Evolutionary conservation across 352 stramenopile species (phyloP).

Genomic region (Pythium angustatum): DNA sequence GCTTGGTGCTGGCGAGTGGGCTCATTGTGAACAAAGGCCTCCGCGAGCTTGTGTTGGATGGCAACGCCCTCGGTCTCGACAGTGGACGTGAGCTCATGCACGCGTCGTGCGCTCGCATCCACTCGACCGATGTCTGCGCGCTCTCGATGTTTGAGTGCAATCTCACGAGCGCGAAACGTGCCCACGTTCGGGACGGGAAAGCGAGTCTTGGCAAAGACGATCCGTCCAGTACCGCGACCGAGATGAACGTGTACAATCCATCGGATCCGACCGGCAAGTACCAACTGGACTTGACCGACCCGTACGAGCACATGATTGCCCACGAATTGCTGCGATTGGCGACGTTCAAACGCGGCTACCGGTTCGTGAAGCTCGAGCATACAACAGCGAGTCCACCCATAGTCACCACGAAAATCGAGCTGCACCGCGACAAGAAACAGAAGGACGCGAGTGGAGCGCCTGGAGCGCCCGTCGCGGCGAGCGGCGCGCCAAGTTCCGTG

Average conservation of each 20-base stretch:
- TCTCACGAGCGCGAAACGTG: conserved; percentile 28
- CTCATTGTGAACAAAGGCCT: conserved; percentile 52
- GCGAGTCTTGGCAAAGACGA: background rate
- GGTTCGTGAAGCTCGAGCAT: conserved; percentile 60
- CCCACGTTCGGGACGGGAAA: background rate
- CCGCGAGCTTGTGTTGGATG: conserved; percentile 51
- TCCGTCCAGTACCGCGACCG: background rate
- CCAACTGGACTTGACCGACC: conserved; percentile 55
- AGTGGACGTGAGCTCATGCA: conserved; percentile 60
- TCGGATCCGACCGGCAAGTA: conserved; percentile 59
- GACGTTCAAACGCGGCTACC: conserved; percentile 48
- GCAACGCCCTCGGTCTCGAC: conserved; percentile 58
- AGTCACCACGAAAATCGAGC: conserved; percentile 29
- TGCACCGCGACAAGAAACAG: conserved; percentile 18
- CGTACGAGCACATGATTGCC: conserved; percentile 77
- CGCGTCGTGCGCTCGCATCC: conserved; percentile 42
- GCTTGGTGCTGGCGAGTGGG: conserved; percentile 54
- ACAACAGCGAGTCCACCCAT: conserved; percentile 19
- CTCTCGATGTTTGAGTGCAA: conserved; percentile 62
- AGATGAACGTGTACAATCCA: conserved; percentile 61
- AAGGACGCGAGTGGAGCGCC: conserved; percentile 2
- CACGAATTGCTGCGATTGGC: conserved; percentile 69
- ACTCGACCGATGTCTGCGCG: conserved; percentile 32
- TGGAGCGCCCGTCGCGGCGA: background rate
- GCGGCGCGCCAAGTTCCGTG: conserved; percentile 19